Evolutionary conservation across 2,329 filamentous ascomycete genomes (phyloP), one percentile per base, ranked within the genome.

Genomic region (Venturia nashicola): DNA sequence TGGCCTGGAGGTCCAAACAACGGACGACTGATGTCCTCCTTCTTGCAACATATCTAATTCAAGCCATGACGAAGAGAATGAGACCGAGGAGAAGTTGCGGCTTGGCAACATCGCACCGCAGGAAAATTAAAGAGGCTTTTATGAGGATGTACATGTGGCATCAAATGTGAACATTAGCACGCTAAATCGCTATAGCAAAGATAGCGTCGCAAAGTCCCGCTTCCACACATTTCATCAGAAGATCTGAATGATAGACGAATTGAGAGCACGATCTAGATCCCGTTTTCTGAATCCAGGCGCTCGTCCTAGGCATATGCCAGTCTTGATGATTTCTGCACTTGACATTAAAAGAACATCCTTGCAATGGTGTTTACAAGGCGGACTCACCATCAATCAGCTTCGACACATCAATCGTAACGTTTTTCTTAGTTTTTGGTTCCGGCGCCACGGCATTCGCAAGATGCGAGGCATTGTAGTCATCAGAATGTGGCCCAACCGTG

Each of bases 371-470:
- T 6, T 3, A 12, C 27, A 62, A 18, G 14, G 42, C 48, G 34
- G 7, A 72, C 76, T 72, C 66, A 78, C 77, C 75, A 68, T 77
- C 74, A 60, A 79, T 69, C 27, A 80, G 69, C 65, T 74, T 77
- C 23, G 69, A 68, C 2, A 79, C 74, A 67, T 80, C 78, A 61
- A 80, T 68, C 65, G 75, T 75, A 18, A 76, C 75, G 4, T 67
- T 68, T 67, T 72, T 74, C 69, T 72, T 76, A 59, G 65, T 63
- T 64, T 68, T 70, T 57, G 61, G 14, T 23, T 23, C 68, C 68
- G 11, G 27, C 51, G 39, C 36, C n/a, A 18, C 27, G n/a, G 18
- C 20, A 23, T 11, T 43, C 11, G 32, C 34, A 14, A 40, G 65
- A 39, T 39, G 42, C 18, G 44, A 27, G 5, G 44, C 34, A 63